phyloP scores from a whole-genome alignment of 192 early-diverging fungal species.

The Mortierella hygrophila region DNA sequence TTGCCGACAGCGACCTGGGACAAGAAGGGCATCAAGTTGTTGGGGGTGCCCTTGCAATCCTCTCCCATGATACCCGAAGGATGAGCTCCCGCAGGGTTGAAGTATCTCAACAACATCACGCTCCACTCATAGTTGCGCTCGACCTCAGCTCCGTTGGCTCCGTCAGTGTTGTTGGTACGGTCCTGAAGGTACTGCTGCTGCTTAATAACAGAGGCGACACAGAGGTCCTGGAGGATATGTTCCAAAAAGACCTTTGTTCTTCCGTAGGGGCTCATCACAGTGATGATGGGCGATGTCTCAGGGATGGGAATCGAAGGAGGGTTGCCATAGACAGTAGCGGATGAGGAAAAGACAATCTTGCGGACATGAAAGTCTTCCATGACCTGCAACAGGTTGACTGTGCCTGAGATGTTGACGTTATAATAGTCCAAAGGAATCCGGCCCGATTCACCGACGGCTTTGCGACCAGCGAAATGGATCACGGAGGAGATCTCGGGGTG shows the following conservation, averaged over 20 bases:
- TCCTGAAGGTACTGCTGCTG: constrained; percentile 40
- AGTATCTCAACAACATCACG: constrained; percentile 80
- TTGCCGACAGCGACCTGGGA: constrained; percentile 90
- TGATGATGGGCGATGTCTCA: constrained; percentile 75
- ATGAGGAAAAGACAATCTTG: constrained; percentile 95
- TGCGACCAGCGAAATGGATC: constrained; percentile 92
- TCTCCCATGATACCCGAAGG: constrained; percentile 92
- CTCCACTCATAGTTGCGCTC: constrained; percentile 69
- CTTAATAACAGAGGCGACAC: constrained; percentile 53
- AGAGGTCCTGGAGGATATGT: constrained; percentile 83
- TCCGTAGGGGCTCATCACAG: constrained; percentile 93
- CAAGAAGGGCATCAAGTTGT: constrained; percentile 93
- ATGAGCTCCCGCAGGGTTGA: constrained; percentile 96
- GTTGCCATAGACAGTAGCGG: constrained; percentile 91
- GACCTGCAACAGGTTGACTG: constrained; percentile 83
- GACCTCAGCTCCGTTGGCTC: background rate
- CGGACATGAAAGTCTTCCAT: constrained; percentile 88
- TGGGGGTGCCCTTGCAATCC: constrained; percentile 86
- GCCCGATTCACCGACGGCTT: constrained; percentile 88
- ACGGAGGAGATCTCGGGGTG: constrained; percentile 76
- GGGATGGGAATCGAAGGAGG: constrained; percentile 79
- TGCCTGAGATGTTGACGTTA: constrained; percentile 94
- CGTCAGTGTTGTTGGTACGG: background rate
- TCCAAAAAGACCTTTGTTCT: constrained; percentile 97
- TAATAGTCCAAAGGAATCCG: constrained; percentile 90